Evolutionary conservation across 2,329 filamentous ascomycete genomes (phyloP), one percentile per base, ranked within the genome.

Genomic region (Parascedosporium putredinis): DNA sequence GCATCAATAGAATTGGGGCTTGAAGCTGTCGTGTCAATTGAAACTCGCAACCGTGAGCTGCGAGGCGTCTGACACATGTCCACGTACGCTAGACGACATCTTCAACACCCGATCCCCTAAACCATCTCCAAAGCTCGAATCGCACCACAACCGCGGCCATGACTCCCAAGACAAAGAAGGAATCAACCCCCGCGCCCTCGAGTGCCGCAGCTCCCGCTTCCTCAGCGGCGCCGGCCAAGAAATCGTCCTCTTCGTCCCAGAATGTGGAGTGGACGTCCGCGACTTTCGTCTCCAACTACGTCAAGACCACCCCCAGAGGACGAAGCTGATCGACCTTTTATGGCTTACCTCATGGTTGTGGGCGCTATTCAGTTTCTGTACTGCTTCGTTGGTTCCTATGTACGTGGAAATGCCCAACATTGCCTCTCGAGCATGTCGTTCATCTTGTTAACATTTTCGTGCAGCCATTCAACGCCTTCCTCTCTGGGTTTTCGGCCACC

Each of bases 381-480:
- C 70, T 96, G 91, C 65, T 74, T 96, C 50, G 62, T 97, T 58
- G 88, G 93, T 56, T 97, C 96, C 69, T 98, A 91, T 62, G 93
- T 98, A 78, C 54, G 88, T 79, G 5, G 16, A 33, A 18, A 4
- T 29, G 47, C 52, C 24, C 36, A 29, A 49, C 34, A n/a, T 34
- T 7, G 20, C 31, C 7, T 12, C 24, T 47, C n/a, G 18, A 10
- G 45, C 8, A 9, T 22, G 38, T 16, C n/a, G n/a, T n/a, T n/a
- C n/a, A n/a, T n/a, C n/a, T 20, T 54, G 51, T 29, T 58, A 64
- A 53, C 61, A 48, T 2, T 8, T 5, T 29, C 45, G n/a, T 25
- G 6, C 62, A 97, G 91, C 93, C 93, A 8, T 98, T 98, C 76
- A 98, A 98, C 67, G 93, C 94, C 56, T 98, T 98, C 73, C 81